Conservation (phyloP, 345 rosid genomes). For the Syzygium grande region DNA sequence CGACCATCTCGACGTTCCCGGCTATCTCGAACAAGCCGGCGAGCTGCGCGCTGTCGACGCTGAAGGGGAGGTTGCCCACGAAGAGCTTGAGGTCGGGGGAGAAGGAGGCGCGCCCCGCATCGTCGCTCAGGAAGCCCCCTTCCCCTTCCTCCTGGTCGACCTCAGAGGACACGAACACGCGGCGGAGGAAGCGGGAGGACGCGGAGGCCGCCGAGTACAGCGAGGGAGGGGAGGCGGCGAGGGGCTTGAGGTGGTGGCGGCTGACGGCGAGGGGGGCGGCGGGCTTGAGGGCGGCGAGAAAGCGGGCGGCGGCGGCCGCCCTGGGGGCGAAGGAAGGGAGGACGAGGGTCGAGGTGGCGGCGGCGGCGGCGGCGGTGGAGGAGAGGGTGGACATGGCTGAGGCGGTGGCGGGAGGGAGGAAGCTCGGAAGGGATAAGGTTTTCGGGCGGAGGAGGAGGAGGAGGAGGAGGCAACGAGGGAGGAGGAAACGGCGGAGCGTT, state of each 20-base stretch:
- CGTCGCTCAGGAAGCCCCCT: constrained; percentile 20
- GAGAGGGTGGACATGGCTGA: constrained; percentile 51
- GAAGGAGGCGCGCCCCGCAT: constrained; percentile 29
- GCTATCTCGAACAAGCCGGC: constrained; percentile 70
- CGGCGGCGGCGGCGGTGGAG: constrained; percentile 13
- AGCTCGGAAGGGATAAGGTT: neutral
- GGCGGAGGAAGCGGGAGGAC: constrained; percentile 46
- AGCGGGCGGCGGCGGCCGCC: constrained; percentile 13
- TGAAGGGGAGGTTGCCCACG: constrained; percentile 94
- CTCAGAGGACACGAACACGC: constrained; percentile 58
- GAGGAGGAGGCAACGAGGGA: neutral
- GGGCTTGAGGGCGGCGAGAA: constrained; percentile 27
- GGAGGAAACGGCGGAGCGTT: neutral
- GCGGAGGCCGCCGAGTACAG: constrained; percentile 21
- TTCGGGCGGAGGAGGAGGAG: neutral
- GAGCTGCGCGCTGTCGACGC: constrained; percentile 82
- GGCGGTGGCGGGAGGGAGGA: constrained; percentile 1
- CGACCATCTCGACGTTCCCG: constrained; percentile 94
- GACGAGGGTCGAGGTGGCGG: constrained; percentile 28
- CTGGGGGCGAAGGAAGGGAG: constrained; percentile 55
- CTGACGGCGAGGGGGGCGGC: constrained; percentile 24
- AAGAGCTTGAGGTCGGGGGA: constrained; percentile 76
- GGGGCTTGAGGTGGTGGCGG: constrained; percentile 15
- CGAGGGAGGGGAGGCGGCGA: constrained; percentile 23
- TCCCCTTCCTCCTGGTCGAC: constrained; percentile 64